Evolutionary conservation across 257 asterid genomes (phyloP).

Genomic region (Solanum etuberosum): DNA sequence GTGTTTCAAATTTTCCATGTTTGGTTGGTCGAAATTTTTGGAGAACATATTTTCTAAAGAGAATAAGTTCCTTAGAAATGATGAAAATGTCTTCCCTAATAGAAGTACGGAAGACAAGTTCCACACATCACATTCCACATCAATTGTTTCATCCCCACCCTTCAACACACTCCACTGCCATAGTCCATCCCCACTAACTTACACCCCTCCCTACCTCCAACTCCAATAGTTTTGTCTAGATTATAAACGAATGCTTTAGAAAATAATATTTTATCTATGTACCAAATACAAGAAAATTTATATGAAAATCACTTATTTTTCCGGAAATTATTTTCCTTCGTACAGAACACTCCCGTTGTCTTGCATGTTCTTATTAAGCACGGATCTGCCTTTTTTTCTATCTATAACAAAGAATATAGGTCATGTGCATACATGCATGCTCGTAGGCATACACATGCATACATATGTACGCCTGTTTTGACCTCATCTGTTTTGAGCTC

Average conservation of each 20-base stretch:
- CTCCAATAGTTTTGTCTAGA: not conserved
- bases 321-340: not conserved
- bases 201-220: not conserved
- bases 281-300: not conserved
- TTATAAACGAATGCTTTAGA: not conserved
- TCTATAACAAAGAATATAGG: not conserved
- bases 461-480: not conserved
- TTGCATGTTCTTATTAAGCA: not conserved
- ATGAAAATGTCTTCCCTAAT: not conserved
- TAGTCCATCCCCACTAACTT: not conserved
- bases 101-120: not conserved
- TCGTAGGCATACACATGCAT: not conserved
- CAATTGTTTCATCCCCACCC: not conserved
- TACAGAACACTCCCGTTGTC: not conserved
- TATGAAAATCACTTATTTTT: not conserved
- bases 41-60: not conserved
- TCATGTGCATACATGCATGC: not conserved
- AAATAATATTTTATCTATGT: not conserved
- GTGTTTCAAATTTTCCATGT: not conserved
- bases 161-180: not conserved
- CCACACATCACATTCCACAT: not conserved
- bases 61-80: not conserved
- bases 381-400: not conserved
- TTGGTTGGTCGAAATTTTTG: not conserved
- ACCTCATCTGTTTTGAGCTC: not conserved